phyloP scores from a whole-genome alignment of 176 grass and related monocot species.

The Triticum urartu region DNA sequence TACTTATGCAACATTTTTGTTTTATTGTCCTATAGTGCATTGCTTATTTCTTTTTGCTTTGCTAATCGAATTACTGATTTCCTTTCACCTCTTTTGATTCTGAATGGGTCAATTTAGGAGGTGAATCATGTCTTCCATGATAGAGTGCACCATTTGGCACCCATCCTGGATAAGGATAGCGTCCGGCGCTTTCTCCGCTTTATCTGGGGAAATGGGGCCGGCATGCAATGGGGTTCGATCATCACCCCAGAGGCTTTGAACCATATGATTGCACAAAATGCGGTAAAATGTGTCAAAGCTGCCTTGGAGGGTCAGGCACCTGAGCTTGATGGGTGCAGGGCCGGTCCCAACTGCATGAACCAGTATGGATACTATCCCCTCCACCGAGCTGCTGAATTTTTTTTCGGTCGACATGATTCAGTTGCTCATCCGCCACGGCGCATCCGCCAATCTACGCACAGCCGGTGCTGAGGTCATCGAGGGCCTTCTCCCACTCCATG shows the following conservation, averaged over 20 bases:
- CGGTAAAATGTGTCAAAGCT: not conserved
- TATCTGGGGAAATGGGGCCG: not conserved
- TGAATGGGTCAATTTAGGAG: not conserved
- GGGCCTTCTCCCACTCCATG: slow-evolving; percentile 31
- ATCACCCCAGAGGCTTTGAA: not conserved
- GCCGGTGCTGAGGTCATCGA: not conserved
- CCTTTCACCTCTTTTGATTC: not conserved
- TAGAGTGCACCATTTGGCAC: not conserved
- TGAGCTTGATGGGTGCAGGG: not conserved
- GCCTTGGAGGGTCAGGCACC: slow-evolving; percentile 16
- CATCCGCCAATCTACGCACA: slow-evolving; percentile 22
- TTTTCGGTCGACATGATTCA: slow-evolving; percentile 34
- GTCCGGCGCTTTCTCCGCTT: not conserved
- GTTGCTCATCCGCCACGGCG: slow-evolving; percentile 15
- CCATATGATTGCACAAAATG: not conserved
- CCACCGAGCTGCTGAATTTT: slow-evolving; percentile 29
- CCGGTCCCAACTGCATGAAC: slow-evolving; percentile 32
- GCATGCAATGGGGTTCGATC: not conserved
- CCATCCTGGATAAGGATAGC: not conserved
- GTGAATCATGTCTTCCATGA: not conserved
- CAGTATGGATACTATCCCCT: slow-evolving; percentile 16
- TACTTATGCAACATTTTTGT: not conserved
- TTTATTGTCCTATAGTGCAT: not conserved
- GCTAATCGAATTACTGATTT: not conserved
- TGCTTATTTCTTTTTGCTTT: not conserved